These are phyloP conservation scores for Dictyostelium purpureum DNA, from an alignment of 78 protist species.

Conservation along the genomic window DNA sequence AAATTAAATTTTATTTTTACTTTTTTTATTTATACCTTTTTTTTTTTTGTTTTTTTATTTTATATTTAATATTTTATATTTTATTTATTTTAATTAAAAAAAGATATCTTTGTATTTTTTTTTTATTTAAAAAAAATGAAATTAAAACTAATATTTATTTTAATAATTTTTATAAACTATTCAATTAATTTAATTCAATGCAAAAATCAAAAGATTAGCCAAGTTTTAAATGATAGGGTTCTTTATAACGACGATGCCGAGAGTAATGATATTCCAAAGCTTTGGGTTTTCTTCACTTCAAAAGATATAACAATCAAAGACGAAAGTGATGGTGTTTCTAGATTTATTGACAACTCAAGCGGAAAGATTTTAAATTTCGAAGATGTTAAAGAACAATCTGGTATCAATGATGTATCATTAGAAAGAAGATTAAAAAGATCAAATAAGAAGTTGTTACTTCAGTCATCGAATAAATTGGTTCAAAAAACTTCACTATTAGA, in stretches of 20 bases:
- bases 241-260: neutral
- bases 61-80: no score
- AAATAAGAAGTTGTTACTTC: no score
- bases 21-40: no score
- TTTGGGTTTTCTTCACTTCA: slow-evolving; percentile 65
- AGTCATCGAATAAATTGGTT: neutral
- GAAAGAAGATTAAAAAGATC: neutral
- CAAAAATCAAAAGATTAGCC: neutral
- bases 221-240: neutral
- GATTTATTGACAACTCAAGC: neutral
- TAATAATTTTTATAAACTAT: neutral
- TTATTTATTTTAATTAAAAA: no score
- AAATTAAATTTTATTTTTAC: no score
- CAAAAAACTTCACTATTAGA: neutral
- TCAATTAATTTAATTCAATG: neutral
- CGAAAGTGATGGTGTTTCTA: neutral
- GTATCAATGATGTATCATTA: neutral
- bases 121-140: no score
- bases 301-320: neutral
- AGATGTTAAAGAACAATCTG: neutral
- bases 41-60: no score
- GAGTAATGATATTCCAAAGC: slow-evolving; percentile 6
- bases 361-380: neutral
- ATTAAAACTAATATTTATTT: neutral
- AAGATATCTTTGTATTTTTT: no score